A percentile compares a stretch with the other conserved stretches of the same genome.
Conservation (phyloP, 2,329 filamentous ascomycete species). For the Fusarium sp. region DNA sequence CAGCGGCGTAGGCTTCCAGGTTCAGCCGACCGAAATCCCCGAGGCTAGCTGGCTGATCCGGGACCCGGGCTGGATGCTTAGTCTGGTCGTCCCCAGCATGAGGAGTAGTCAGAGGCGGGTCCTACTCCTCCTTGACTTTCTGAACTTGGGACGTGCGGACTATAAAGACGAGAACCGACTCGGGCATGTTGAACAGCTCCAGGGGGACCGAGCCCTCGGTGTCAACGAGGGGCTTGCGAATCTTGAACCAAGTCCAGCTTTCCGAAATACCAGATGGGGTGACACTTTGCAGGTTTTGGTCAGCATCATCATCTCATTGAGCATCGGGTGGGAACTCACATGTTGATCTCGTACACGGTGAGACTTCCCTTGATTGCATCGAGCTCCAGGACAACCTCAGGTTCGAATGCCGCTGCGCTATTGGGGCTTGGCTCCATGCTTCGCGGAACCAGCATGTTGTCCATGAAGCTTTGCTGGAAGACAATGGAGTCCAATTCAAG, state of each 20-base stretch:
- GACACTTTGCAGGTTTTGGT: background rate
- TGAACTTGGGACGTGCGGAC: constrained; percentile 38
- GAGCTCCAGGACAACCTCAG: constrained; percentile 9
- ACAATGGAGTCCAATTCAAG: constrained; percentile 42
- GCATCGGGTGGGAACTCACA: constrained; percentile 25
- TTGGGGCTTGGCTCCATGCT: background rate
- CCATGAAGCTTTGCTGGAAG: constrained; percentile 31
- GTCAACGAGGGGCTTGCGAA: constrained; percentile 38
- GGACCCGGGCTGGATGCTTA: background rate
- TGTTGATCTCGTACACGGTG: constrained; percentile 39
- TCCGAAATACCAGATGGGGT: background rate
- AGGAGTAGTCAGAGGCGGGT: constrained; percentile 25
- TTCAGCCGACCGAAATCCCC: constrained; percentile 32
- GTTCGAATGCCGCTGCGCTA: background rate
- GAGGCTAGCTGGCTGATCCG: constrained; percentile 13
- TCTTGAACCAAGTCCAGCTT: constrained; percentile 47
- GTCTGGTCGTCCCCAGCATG: background rate
- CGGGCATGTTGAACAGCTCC: constrained; percentile 19
- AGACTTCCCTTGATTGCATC: constrained; percentile 34
- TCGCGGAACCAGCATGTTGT: constrained; percentile 1
- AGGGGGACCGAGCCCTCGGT: constrained; percentile 10
- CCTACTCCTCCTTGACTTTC: constrained; percentile 43
- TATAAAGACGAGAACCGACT: constrained; percentile 38
- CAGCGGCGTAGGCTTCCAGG: constrained; percentile 9
- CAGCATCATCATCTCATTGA: background rate